Conservation (phyloP, 1,284 basidiomycete species). For the Puccinia brachypodii region DNA sequence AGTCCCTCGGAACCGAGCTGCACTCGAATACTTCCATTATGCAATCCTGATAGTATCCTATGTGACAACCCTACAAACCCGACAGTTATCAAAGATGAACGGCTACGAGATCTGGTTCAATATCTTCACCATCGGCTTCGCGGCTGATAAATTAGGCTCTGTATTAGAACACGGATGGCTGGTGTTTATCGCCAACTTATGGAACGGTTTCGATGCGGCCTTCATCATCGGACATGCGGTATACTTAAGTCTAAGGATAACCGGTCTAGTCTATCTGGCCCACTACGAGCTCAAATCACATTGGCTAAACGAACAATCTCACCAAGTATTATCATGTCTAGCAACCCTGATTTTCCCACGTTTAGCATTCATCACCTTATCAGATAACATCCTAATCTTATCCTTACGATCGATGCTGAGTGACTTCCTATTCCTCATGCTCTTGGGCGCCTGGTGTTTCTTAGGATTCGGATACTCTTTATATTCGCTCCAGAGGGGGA, state of each 20-base stretch:
- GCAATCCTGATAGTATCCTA: constrained; percentile 57
- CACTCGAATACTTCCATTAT: constrained; percentile 55
- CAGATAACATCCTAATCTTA: constrained; percentile 58
- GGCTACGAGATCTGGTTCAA: constrained; percentile 53
- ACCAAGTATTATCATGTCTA: constrained; percentile 56
- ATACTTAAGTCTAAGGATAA: constrained; percentile 56
- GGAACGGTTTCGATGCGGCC: constrained; percentile 57
- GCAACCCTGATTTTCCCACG: constrained; percentile 57
- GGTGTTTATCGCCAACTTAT: constrained; percentile 55
- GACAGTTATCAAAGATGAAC: constrained; percentile 40
- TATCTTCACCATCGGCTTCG: constrained; percentile 55
- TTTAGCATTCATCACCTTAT: constrained; percentile 57
- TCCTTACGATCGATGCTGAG: constrained; percentile 58
- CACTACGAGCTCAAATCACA: constrained; percentile 49
- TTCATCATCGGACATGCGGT: constrained; percentile 56
- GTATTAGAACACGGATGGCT: constrained; percentile 54
- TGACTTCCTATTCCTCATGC: constrained; percentile 57
- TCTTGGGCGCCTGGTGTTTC: constrained; percentile 52
- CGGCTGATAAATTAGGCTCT: constrained; percentile 54
- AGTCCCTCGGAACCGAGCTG: constrained; percentile 56
- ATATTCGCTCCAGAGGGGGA: constrained; percentile 31
- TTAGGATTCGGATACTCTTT: constrained; percentile 35
- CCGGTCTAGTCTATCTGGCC: constrained; percentile 52
- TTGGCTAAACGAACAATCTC: constrained; percentile 54
- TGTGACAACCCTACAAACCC: constrained; percentile 55